Base-by-base conservation (phyloP, 306 rosid species). In the Acacia crassicarpa region DNA sequence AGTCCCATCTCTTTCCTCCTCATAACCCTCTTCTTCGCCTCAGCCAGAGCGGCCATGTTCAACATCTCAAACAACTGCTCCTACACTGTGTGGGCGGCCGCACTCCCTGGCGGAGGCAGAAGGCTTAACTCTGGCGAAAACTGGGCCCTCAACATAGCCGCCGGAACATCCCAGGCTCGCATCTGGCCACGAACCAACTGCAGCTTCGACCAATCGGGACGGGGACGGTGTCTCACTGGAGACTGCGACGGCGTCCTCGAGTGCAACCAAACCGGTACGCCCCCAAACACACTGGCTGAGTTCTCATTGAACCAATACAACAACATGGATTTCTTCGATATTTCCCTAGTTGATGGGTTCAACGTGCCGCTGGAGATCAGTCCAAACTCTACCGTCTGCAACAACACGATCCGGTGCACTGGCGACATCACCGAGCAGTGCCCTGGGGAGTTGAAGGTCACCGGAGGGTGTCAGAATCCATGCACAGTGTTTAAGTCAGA, bases 151-250 rank as follows among this genome's bases (percentile, higher is more conserved):
- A 76, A 67, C 19, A 75, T 79, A 6, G 43, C 25, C 0, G 15
- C 86, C 0, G 90, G 88, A 65, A 62, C 87, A 0, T 12, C 13
- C 0, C 8, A 9, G 3, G 89, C 61, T 14, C 87, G 91, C 45
- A 85, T 91, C 40, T 91, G 95, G 92, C 86, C 87, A 0, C 91
- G 92, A 54, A 91, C 94, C 23, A 68, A 75, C 20, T 89, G 94
- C 85, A 84, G 25, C 49, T 89, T 89, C 13, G 83, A 86, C 14
- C 48, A 40, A 0, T 44, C 72, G 0, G 91, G 91, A 1, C 69
- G 16, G 0, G 91, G 91, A 0, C 46, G 2, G 1, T 91, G 94
- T 22, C 51, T 56, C 13, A 89, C 92, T 0, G 92, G 92, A 2
- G 94, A 91, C 27, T 91, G 91, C 8, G 89, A 85, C 0, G 88